Base-by-base conservation (phyloP, 208 protist species). In the Phytomonas serpens region DNA sequence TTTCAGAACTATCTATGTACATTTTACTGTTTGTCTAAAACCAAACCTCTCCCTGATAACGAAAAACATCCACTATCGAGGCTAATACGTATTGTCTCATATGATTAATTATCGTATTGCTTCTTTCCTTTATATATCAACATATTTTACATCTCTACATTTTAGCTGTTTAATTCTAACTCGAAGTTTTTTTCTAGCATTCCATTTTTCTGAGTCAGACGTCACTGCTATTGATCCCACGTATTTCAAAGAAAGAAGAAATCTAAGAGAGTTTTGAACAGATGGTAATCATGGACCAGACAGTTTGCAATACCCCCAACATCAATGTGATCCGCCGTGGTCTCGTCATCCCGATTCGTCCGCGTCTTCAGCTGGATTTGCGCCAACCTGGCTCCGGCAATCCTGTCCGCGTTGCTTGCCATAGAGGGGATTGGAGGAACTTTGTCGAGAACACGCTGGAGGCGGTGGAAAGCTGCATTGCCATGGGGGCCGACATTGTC, bases 401-500 rank as follows among this genome's bases (percentile, higher is more conserved):
- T 30, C 78, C 81, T 9, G 80, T 85, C 16, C 80, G 79, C 23
- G 79, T 89, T 37, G 85, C 81, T 38, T 89, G 85, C 72, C 85
- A 90, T 71, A 82, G 85, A 63, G 85, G 85, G 29, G 85, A 88
- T 74, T 90, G 82, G 82, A 79, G 83, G 68, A 87, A 90, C 72
- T 90, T 82, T 66, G 80, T 86, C 64, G 85, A 90, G 78, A 90
- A 90, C 82, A 84, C 80, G 34, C n/a, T 90, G 7, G 85, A 90
- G 76, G 85, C 85, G 14, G 74, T 90, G 61, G 80, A 86, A 63
- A 85, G 80, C 72, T 87, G 80, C 76, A 78, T 85, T 34, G 65
- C 81, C 47, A 90, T 88, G 82, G 85, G 85, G 1, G 85, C 82
- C 37, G 82, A 90, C 72, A 84, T 87, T 34, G 77, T 87, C 31